phyloP scores from a whole-genome alignment of 306 rosid species.

The Luffa acutangula region DNA sequence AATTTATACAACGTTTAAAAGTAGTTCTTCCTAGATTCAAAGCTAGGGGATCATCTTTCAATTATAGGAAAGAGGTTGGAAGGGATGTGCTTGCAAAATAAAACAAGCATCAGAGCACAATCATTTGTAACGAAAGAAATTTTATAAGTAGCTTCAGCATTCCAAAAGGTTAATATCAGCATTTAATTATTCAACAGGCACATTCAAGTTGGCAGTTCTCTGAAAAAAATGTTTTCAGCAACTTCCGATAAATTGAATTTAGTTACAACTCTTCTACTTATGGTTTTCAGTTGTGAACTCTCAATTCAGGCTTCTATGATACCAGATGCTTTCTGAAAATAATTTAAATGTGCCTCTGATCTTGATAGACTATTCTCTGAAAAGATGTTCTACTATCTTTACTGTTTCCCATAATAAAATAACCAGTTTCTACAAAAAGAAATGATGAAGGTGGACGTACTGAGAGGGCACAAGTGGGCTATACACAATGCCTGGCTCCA shows the following conservation, averaged over 20 bases:
- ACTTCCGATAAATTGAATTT: not conserved
- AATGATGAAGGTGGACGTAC: conserved; percentile 44
- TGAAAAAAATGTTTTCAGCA: not conserved
- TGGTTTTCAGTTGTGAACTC: not conserved
- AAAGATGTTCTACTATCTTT: not conserved
- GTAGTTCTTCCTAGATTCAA: not conserved
- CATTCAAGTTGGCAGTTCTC: not conserved
- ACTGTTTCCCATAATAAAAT: not conserved
- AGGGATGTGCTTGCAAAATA: not conserved
- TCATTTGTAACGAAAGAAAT: not conserved
- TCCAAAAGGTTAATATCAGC: not conserved
- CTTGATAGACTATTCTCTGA: not conserved
- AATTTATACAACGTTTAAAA: not conserved
- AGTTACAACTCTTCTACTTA: not conserved
- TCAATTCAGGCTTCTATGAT: not conserved
- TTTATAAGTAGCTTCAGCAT: not conserved
- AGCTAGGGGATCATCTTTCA: not conserved
- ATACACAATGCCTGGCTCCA: conserved; percentile 86
- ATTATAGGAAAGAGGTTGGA: not conserved
- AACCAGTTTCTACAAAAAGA: not conserved
- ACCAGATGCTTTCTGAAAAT: not conserved
- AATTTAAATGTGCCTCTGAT: not conserved
- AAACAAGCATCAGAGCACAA: not conserved
- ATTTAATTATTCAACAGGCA: not conserved
- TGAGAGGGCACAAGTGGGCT: conserved; percentile 92